Percentiles rank a stretch among this genome's conserved stretches.
Conservation (phyloP, 257 asterid species). For the Solanum corneliomulleri region DNA sequence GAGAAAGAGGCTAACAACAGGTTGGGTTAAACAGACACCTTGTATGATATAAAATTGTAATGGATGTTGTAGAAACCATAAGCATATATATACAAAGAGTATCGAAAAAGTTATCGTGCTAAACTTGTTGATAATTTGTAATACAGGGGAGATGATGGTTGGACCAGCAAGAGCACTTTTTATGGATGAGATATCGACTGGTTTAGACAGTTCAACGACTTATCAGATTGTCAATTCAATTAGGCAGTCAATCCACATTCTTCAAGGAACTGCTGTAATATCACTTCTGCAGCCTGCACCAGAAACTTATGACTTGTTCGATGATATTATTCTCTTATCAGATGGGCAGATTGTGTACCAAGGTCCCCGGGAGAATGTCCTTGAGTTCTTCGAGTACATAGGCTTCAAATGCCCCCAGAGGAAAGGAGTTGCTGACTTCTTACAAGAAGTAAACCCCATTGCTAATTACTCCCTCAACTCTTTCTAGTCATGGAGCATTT, state of each 20-base stretch:
- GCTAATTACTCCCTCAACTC: neutral
- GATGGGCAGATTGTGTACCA: conserved; percentile 77
- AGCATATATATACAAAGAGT: neutral
- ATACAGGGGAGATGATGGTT: conserved; percentile 79
- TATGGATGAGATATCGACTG: conserved; percentile 96
- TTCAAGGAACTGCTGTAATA: conserved; percentile 73
- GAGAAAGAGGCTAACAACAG: conserved; percentile 77
- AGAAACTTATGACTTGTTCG: conserved; percentile 69
- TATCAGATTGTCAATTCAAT: conserved; percentile 72
- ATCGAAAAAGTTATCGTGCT: neutral
- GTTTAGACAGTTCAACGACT: conserved; percentile 87
- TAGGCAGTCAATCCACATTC: conserved; percentile 62
- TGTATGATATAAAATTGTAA: neutral
- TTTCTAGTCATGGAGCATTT: neutral
- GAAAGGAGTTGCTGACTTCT: conserved; percentile 86
- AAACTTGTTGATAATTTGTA: neutral
- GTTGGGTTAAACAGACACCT: conserved; percentile 18
- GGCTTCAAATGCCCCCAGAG: conserved; percentile 85
- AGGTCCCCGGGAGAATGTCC: conserved; percentile 69
- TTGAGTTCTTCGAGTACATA: conserved; percentile 63
- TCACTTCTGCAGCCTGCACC: conserved; percentile 95
- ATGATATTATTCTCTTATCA: conserved; percentile 69
- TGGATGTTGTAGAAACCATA: neutral
- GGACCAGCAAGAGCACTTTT: conserved; percentile 85
- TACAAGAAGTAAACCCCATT: conserved; percentile 61